Evolutionary conservation across 2,329 filamentous ascomycete species (phyloP), one percentile per base, ranked within the genome.

Genomic region (Hysterium pulicare): DNA sequence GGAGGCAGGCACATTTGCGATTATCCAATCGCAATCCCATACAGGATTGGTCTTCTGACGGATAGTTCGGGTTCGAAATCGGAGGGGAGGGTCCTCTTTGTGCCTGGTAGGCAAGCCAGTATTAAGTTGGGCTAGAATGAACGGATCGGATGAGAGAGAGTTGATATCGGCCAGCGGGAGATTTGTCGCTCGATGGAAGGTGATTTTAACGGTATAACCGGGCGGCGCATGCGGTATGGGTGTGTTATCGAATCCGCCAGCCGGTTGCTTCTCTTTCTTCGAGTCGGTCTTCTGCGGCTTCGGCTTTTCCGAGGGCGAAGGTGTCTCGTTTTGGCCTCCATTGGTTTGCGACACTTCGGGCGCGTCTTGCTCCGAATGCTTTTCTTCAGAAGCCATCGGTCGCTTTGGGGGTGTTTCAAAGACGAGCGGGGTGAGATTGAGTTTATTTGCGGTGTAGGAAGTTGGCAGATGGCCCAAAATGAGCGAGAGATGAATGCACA

Each of bases 11-110:
- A 96, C 78, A 53, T 95, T 94, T 47, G 87, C 88, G 19, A 97
- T 84, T 17, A 89, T 76, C 91, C 91, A 97, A 46, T 88, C 79
- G 28, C 84, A 81, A 36, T 95, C 77, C 91, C 91, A 97, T 36
- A 72, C 74, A 0, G 91, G 90, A 54, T 90, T 79, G 1, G 81
- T 84, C 31, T 78, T 83, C 51, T 77, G 79, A 44, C 86, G 80
- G 24, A 90, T 69, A 0, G 91, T 96, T 1, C 77, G 81, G 0
- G 89, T 95, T 34, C 91, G 82, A 61, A 87, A 79, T 17, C 74
- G 74, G 23, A 95, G 70, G 17, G 81, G 76, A 0, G 90, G 86
- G 58, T 96, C 90, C 60, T 95, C 87, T 64, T 91, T 91, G 69
- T 95, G 89, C 26, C 89, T 75, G 53, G 79, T 83, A 0, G 82